phyloP scores from a whole-genome alignment of 768 basidiomycete genomes.

The Ramaria rubella region DNA sequence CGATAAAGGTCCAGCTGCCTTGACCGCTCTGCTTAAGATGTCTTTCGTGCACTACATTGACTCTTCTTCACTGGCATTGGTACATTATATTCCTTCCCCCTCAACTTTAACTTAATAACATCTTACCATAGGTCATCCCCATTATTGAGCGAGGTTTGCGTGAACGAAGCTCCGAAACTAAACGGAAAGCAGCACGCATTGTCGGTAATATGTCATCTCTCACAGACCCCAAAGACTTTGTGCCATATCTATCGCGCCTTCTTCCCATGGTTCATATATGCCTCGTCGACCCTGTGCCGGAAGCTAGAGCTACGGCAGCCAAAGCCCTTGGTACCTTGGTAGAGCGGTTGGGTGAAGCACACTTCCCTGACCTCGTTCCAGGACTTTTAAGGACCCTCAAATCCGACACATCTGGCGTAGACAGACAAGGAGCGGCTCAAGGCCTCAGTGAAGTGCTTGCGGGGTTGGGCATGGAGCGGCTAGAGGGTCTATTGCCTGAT shows the following conservation, averaged over 20 bases:
- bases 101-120: constrained; percentile 2
- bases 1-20: constrained; percentile 77
- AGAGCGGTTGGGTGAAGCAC: constrained; percentile 86
- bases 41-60: constrained; percentile 99
- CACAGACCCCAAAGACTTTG: constrained; percentile 86
- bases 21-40: constrained; percentile 83
- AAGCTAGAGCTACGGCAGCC: constrained; percentile 94
- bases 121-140: constrained; percentile 65
- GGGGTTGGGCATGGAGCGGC: constrained; percentile 94
- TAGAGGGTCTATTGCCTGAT: constrained; percentile 90
- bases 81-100: constrained; percentile 31
- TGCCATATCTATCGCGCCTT: constrained; percentile 85
- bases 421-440: constrained; percentile 96
- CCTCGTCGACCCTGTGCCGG: constrained; percentile 94
- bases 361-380: constrained; percentile 96
- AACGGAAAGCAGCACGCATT: constrained; percentile 93
- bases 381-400: constrained; percentile 81
- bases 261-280: constrained; percentile 89
- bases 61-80: constrained; percentile 89
- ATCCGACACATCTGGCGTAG: constrained; percentile 90
- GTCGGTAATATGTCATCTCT: constrained; percentile 94
- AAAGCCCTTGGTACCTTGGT: constrained; percentile 96
- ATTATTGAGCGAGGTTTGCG: constrained; percentile 90
- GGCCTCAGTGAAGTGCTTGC: constrained; percentile 93
- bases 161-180: constrained; percentile 89